phyloP scores from a whole-genome alignment of 495 filamentous ascomycete genomes.

The Apodospora peruviana region DNA sequence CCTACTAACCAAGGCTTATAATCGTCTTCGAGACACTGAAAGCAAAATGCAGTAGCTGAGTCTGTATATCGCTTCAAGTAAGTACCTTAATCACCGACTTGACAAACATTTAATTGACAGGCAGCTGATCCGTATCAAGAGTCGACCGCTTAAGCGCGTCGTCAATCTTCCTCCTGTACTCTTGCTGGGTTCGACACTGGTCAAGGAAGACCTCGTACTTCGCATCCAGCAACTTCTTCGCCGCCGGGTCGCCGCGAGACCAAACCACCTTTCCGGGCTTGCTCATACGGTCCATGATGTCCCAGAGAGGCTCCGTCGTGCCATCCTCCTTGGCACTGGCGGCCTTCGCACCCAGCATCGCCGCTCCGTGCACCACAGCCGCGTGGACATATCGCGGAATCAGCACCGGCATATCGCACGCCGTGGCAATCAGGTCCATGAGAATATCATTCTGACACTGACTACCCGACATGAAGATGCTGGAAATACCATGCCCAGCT shows the following conservation, averaged over 20 bases:
- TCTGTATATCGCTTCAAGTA: too few relatives aligned
- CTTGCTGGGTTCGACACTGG: conserved; percentile 68
- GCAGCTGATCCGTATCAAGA: conserved; percentile 10
- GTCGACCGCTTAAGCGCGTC: conserved; percentile 47
- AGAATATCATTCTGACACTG: conserved; percentile 94
- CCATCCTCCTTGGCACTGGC: conserved; percentile 72
- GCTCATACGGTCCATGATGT: conserved; percentile 95
- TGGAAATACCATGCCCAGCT: conserved; percentile 74
- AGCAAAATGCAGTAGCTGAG: too few relatives aligned
- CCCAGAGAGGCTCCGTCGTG: conserved; percentile 80
- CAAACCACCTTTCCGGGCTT: conserved; percentile 81
- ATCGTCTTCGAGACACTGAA: too few relatives aligned
- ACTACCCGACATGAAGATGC: conserved; percentile 96
- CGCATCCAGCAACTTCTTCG: conserved; percentile 71
- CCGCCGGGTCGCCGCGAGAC: conserved; percentile 60
- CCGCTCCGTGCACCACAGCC: conserved; percentile 93
- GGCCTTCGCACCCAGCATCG: conserved; percentile 95
- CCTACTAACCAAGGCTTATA: too few relatives aligned
- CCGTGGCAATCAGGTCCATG: conserved; percentile 84
- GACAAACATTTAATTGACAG: too few relatives aligned
- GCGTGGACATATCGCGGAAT: conserved; percentile 90
- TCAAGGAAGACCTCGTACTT: conserved; percentile 87
- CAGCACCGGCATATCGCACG: conserved; percentile 83
- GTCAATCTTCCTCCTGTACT: conserved; percentile 65
- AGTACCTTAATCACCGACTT: too few relatives aligned